Conservation (phyloP, 306 rosid species). For the Bauhinia variegata region DNA sequence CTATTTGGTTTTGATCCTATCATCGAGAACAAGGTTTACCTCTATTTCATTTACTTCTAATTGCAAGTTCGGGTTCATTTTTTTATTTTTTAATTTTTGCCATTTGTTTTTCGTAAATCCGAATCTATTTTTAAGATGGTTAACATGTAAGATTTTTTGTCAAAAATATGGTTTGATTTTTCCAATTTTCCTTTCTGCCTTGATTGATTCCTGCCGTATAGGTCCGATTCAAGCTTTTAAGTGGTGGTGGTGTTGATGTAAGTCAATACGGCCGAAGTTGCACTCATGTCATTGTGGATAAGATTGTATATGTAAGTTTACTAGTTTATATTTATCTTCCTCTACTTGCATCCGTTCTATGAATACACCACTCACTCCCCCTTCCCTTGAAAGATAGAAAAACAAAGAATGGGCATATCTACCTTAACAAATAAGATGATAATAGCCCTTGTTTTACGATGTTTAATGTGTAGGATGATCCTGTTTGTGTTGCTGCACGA, state of each 20-base stretch:
- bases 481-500: conserved; percentile 78
- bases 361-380: background rate
- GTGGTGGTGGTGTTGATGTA: conserved; percentile 76
- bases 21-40: conserved; percentile 59
- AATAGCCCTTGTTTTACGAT: background rate
- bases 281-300: conserved; percentile 79
- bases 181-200: background rate
- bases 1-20: conserved; percentile 64
- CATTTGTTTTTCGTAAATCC: background rate
- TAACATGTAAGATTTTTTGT: background rate
- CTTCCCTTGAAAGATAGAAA: background rate
- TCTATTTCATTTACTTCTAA: background rate
- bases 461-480: conserved; percentile 63
- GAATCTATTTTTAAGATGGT: background rate
- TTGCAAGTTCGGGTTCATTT: background rate
- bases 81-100: background rate
- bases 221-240: conserved; percentile 74
- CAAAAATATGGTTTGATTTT: background rate
- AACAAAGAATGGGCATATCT: background rate
- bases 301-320: conserved; percentile 56
- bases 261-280: conserved; percentile 61
- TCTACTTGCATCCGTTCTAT: background rate
- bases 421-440: background rate
- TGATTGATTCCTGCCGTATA: conserved; percentile 27
- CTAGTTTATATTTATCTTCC: background rate